phyloP scores from a whole-genome alignment of 2,329 filamentous ascomycete species.

The Ophiostoma piceae region DNA sequence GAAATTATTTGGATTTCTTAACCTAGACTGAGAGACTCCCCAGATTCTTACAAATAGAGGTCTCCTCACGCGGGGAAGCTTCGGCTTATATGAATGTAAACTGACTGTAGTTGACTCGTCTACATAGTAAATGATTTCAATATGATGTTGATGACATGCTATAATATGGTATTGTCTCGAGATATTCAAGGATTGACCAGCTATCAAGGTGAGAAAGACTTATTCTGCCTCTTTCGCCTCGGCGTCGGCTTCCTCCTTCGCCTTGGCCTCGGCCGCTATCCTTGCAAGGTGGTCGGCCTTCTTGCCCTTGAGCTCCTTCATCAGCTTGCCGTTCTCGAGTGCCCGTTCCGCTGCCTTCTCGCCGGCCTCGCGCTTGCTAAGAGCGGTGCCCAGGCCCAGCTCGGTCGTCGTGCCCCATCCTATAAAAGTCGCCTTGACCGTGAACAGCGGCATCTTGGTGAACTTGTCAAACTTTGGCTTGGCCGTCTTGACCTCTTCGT shows the following conservation, averaged over 20 bases:
- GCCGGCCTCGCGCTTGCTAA: slow-evolving; percentile 65
- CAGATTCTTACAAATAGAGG: background rate
- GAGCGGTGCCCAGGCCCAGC: slow-evolving; percentile 58
- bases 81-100: background rate
- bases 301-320: slow-evolving; percentile 45
- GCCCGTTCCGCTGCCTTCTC: slow-evolving; percentile 60
- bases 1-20: background rate
- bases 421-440: slow-evolving; percentile 59
- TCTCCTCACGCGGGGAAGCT: background rate
- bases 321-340: slow-evolving; percentile 61
- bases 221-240: background rate
- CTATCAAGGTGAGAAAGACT: background rate
- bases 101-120: background rate
- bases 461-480: slow-evolving; percentile 48
- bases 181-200: background rate
- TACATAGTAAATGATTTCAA: background rate
- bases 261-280: slow-evolving; percentile 22
- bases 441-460: slow-evolving; percentile 52
- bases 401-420: slow-evolving; percentile 62
- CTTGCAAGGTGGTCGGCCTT: slow-evolving; percentile 43
- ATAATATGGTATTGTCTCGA: background rate
- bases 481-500: slow-evolving; percentile 49
- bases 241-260: background rate
- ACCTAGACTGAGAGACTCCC: background rate
- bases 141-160: background rate